Evolutionary conservation across 768 basidiomycete species (phyloP).

Genomic region (Termitomyces sp.): DNA sequence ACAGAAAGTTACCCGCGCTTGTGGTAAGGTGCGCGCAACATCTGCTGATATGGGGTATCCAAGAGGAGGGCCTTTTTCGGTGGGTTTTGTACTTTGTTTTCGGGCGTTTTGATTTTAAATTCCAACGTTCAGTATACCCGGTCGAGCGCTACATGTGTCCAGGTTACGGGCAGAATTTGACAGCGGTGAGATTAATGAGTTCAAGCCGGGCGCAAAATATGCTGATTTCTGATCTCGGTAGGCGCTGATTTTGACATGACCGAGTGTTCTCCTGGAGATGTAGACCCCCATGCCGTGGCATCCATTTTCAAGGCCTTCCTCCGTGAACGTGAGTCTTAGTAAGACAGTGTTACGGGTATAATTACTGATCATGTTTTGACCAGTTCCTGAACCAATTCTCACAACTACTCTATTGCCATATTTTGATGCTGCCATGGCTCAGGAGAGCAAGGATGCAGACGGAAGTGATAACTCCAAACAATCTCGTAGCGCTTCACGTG

Average conservation of each 20-base stretch:
- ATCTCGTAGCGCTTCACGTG: slow-evolving; percentile 12
- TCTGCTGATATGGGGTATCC: slow-evolving; percentile 73
- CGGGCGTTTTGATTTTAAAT: slow-evolving; percentile 5
- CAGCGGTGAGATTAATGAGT: slow-evolving; percentile 36
- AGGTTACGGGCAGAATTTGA: slow-evolving; percentile 80
- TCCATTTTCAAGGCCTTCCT: slow-evolving; percentile 91
- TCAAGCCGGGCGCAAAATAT: slow-evolving; percentile 4
- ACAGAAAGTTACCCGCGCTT: slow-evolving; percentile 60
- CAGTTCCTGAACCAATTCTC: slow-evolving; percentile 85
- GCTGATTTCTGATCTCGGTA: slow-evolving; percentile 19
- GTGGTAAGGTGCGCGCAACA: slow-evolving; percentile 82
- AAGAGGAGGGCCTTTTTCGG: slow-evolving; percentile 87
- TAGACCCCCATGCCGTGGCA: slow-evolving; percentile 93
- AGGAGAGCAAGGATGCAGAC: slow-evolving; percentile 34
- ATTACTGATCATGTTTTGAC: slow-evolving; percentile 4
- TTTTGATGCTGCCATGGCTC: slow-evolving; percentile 73
- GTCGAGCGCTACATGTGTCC: slow-evolving; percentile 74
- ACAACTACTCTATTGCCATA: slow-evolving; percentile 63
- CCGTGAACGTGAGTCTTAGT: slow-evolving; percentile 70
- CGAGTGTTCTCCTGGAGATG: slow-evolving; percentile 72
- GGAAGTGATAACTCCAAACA: slow-evolving; percentile 7
- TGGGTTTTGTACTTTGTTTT: slow-evolving; percentile 27
- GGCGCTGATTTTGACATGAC: slow-evolving; percentile 85
- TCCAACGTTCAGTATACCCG: slow-evolving; percentile 56
- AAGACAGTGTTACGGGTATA: neutral